Evolutionary conservation across 805 yeast species (phyloP).

Genomic region (Ogataea zsoltii): DNA sequence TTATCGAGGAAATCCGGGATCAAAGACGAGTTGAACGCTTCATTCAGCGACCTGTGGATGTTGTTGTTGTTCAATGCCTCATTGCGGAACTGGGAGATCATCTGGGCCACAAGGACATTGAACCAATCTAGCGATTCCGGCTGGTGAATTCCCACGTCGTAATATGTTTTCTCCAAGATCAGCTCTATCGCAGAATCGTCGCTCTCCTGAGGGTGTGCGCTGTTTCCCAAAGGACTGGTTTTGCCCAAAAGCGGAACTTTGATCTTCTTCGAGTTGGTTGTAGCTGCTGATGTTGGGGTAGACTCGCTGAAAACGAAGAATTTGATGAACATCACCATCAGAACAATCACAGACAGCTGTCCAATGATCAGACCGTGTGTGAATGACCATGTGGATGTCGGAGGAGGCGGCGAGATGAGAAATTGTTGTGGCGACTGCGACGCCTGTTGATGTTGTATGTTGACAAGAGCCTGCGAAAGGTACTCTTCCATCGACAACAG

Average conservation of each 20-base stretch:
- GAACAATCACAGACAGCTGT: conserved; percentile 67
- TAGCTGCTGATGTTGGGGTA: conserved; percentile 40
- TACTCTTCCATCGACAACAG: conserved; percentile 21
- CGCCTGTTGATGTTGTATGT: conserved; percentile 15
- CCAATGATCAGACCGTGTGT: conserved; percentile 76
- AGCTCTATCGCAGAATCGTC: conserved; percentile 29
- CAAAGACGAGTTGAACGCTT: conserved; percentile 58
- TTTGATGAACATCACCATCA: conserved; percentile 64
- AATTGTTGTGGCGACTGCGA: conserved; percentile 14
- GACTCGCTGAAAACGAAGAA: conserved; percentile 77
- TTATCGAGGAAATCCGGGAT: conserved; percentile 81
- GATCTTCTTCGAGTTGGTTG: conserved; percentile 21
- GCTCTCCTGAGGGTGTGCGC: conserved; percentile 12
- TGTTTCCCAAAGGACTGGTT: conserved; percentile 6
- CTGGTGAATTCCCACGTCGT: conserved; percentile 82
- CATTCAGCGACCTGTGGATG: conserved; percentile 75
- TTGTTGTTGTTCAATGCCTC: conserved; percentile 87
- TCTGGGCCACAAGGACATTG: conserved; percentile 89
- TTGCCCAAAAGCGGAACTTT: conserved; percentile 20
- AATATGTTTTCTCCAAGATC: conserved; percentile 87
- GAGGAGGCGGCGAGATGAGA: conserved; percentile 5
- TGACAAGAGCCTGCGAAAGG: conserved; percentile 19
- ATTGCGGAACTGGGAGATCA: conserved; percentile 80
- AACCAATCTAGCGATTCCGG: conserved; percentile 97
- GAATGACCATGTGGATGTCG: conserved; percentile 55